phyloP scores from a whole-genome alignment of 768 basidiomycete genomes.

The Porphyrellus cyaneotinctus region DNA sequence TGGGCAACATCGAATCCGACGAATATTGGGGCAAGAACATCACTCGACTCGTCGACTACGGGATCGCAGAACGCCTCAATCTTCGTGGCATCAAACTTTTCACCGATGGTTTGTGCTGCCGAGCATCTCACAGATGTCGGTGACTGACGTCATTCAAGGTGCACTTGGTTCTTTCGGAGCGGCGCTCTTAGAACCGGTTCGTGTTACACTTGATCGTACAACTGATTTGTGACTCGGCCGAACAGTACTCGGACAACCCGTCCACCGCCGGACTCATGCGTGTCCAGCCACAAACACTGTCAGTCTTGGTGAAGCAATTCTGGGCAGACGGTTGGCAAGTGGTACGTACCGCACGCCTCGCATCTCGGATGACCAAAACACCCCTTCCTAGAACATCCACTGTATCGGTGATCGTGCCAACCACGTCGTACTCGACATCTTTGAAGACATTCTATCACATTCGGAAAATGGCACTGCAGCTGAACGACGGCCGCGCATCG shows the following conservation, averaged over 20 bases:
- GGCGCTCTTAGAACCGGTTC: conserved; percentile 67
- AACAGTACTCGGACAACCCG: conserved; percentile 69
- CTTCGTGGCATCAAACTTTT: conserved; percentile 70
- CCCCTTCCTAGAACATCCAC: conserved; percentile 65
- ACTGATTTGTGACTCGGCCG: background rate
- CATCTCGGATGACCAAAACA: background rate
- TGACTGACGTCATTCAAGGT: conserved; percentile 39
- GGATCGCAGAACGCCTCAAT: conserved; percentile 48
- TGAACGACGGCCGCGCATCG: conserved; percentile 72
- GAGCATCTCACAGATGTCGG: background rate
- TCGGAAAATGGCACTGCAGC: conserved; percentile 22
- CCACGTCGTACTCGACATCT: conserved; percentile 75
- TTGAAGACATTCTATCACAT: conserved; percentile 54
- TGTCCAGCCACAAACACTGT: conserved; percentile 48
- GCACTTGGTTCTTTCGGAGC: conserved; percentile 93
- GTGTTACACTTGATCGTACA: background rate
- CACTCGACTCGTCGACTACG: conserved; percentile 56
- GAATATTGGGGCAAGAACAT: conserved; percentile 66
- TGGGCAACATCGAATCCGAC: conserved; percentile 50
- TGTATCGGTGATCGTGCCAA: conserved; percentile 90
- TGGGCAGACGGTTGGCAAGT: conserved; percentile 80
- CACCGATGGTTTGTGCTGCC: conserved; percentile 54
- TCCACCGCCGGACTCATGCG: conserved; percentile 68
- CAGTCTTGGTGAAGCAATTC: conserved; percentile 53
- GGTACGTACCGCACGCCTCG: conserved; percentile 41